Base-by-base conservation (phyloP, 2,329 filamentous ascomycete genomes). In the Ceratocystis destructans region DNA sequence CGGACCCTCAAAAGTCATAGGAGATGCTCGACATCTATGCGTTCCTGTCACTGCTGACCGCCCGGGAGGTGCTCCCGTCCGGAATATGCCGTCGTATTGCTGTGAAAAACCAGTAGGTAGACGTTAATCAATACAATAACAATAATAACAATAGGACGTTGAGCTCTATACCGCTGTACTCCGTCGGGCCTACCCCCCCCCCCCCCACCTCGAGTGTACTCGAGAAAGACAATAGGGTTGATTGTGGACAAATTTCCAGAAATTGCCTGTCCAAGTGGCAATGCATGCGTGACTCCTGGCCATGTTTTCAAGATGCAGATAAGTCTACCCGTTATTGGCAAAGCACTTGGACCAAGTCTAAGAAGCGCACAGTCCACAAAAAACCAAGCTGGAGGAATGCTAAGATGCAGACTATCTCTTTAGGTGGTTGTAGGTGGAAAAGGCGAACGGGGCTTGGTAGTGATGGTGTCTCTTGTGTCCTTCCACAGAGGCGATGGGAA, bases 291-390 rank as follows among this genome's bases (percentile, higher is more conserved):
- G 55, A 31, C 55, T 37, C 12, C 31, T 5, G 55, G 55, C 28
- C 55, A 59, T 59, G 55, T 59, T 20, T 37, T 59, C 17, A 10
- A 59, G 55, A 37, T 59, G 55, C 12, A 59, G 55, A 59, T 37
- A 37, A 53, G 55, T 59, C n/a, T 59, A 59, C 55, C 55, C 55
- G 28, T 59, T 59, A 59, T 59, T 59, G 28, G 55, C 55, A 59
- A 59, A 25, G 28, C 25, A 59, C 55, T 59, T n/a, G 12, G 55
- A 17, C 55, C 55, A 37, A 15, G 55, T 37, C 28, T 37, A 20
- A 37, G 55, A 25, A 59, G 55, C 31, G 55, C 55, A 37, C 55
- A 59, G 25, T 59, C 33, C 31, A 59, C 28, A 33, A 6, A 22
- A 55, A 31, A 4, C 10, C 5, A 59, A 59, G 33, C 55, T 20